Conservation (phyloP, 1,139 yeast genomes). For the Suhomyces coccinellae region DNA sequence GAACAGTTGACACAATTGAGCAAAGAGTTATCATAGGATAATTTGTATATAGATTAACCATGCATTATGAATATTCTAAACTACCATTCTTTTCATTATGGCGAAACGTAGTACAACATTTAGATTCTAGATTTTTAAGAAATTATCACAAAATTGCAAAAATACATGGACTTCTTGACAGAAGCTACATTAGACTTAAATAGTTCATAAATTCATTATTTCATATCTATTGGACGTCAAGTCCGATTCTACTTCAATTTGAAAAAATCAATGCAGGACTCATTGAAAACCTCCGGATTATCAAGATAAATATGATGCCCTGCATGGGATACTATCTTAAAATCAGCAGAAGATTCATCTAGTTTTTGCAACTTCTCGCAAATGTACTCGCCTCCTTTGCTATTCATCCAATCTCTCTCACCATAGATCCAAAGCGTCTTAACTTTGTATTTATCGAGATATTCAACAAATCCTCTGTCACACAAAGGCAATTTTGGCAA, state of each 20-base stretch:
- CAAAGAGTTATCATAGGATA: not conserved
- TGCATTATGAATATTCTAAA: too few relatives aligned
- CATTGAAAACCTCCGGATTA: slow-evolving; percentile 38
- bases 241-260: slow-evolving; percentile 2
- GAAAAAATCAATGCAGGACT: slow-evolving; percentile 30
- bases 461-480: slow-evolving; percentile 41
- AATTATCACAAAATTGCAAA: too few relatives aligned
- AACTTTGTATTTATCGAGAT: slow-evolving; percentile 25
- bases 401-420: slow-evolving; percentile 49
- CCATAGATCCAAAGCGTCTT: slow-evolving; percentile 43
- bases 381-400: slow-evolving; percentile 41
- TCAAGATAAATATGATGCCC: slow-evolving; percentile 48
- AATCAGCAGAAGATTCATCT: slow-evolving; percentile 22
- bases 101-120: too few relatives aligned
- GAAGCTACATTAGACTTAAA: not conserved
- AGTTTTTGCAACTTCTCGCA: slow-evolving; percentile 24
- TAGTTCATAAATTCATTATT: not conserved
- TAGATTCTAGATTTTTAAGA: too few relatives aligned
- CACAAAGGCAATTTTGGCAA: slow-evolving; percentile 43
- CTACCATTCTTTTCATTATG: too few relatives aligned
- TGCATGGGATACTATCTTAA: slow-evolving; percentile 33
- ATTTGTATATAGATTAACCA: not conserved
- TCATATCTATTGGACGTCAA: not conserved
- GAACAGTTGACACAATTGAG: slow-evolving; percentile 7
- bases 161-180: too few relatives aligned